Percentiles rank a stretch among this genome's conserved stretches.
Evolutionary conservation across 306 rosid species (phyloP).

Genomic region (Lathyrus tuberosus): DNA sequence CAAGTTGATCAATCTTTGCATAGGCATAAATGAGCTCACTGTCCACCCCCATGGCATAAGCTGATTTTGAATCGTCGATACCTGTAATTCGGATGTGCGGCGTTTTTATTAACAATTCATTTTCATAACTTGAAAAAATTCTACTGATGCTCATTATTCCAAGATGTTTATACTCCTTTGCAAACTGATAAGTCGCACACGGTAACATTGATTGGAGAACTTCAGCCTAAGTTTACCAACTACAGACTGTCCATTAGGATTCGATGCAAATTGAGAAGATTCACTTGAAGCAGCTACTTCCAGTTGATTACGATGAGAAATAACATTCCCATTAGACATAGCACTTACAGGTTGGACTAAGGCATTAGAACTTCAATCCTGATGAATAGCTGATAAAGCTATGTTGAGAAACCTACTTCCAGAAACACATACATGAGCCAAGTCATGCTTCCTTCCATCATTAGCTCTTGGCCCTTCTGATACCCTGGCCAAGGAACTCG

Average conservation of each 20-base stretch:
- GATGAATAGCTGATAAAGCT: conserved; percentile 57
- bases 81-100: too few relatives aligned
- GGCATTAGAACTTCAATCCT: conserved; percentile 61
- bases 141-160: too few relatives aligned
- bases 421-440: conserved; percentile 56
- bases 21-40: too few relatives aligned
- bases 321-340: conserved; percentile 53
- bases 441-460: conserved; percentile 66
- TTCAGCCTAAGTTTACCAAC: conserved; percentile 62
- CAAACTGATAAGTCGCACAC: too few relatives aligned
- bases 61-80: too few relatives aligned
- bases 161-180: too few relatives aligned
- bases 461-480: conserved; percentile 66
- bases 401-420: conserved; percentile 55
- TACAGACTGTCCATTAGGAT: conserved; percentile 56
- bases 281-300: conserved; percentile 51
- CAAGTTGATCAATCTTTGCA: too few relatives aligned
- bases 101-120: too few relatives aligned
- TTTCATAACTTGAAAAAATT: too few relatives aligned
- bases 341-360: conserved; percentile 53
- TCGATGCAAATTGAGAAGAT: conserved; percentile 61
- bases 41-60: too few relatives aligned
- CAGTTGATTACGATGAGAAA: conserved; percentile 53
- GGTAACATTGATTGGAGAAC: too few relatives aligned
- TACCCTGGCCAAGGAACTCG: conserved; percentile 61